Percentiles rank a stretch among this genome's conserved stretches.
Evolutionary conservation across 257 asterid genomes (phyloP).

Genomic region (Salvia splendens): DNA sequence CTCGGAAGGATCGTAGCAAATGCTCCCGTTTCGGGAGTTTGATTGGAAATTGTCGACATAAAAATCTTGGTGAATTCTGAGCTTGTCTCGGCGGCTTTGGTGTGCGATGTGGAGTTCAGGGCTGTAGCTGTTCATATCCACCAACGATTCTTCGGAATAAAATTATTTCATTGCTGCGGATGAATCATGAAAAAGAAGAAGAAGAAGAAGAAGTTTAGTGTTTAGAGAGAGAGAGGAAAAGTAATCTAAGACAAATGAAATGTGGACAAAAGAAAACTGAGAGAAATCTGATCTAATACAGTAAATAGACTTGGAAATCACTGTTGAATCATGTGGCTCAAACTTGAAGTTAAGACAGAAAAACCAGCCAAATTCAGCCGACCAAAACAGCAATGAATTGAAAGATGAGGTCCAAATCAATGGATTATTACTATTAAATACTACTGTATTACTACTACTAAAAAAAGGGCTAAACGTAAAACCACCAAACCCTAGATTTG

Average conservation of each 20-base stretch:
- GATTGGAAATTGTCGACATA: constrained; percentile 28
- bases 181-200: background rate
- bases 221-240: constrained; percentile 15
- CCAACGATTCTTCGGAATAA: constrained; percentile 2
- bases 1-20: constrained; percentile 37
- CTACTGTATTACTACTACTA: no score
- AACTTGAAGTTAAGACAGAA: constrained; percentile 12
- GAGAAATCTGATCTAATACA: constrained; percentile 27
- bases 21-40: constrained; percentile 32
- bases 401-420: constrained; percentile 26
- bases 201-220: background rate
- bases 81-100: constrained; percentile 69
- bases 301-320: constrained; percentile 31
- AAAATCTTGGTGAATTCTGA: constrained; percentile 45
- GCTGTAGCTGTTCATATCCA: constrained; percentile 52
- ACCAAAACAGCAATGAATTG: constrained; percentile 30
- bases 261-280: constrained; percentile 29
- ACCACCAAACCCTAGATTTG: constrained; percentile 45
- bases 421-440: no score
- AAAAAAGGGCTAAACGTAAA: constrained; percentile 6
- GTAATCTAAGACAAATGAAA: constrained; percentile 22
- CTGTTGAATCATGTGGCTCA: constrained; percentile 38
- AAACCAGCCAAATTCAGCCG: constrained; percentile 19
- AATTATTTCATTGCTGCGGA: no score
- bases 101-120: constrained; percentile 72